Base-by-base conservation (phyloP, 2,329 filamentous ascomycete species). In the Verticillium isaacii region DNA sequence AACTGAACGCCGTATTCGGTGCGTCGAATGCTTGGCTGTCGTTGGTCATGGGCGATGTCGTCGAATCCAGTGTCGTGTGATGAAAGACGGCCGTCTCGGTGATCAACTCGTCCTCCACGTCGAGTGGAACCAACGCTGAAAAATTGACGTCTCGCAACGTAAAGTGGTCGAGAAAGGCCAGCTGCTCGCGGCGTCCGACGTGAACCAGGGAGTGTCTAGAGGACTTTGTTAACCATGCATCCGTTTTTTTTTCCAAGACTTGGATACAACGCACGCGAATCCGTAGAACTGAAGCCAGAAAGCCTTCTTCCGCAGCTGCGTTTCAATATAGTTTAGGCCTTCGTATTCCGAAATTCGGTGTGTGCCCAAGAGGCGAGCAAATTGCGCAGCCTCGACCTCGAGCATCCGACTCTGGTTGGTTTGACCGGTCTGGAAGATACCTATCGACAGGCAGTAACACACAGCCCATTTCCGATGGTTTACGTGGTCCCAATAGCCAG, bases 251-350 rank as follows among this genome's bases (percentile, higher is more conserved):
- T 45, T 5, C 7, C 14, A 45, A 9, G 39, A 17, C 15, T 29
- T 17, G 6, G 17, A 45, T 19, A 45, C 39, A 17, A 19, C 15
- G 39, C 15, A 70, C 68, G 65, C 64, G 32, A 69, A 74, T 0
- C 64, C 66, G 50, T 76, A 75, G 15, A 75, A 74, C 8, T 72
- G 67, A 14, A 75, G 61, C 71, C 73, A 76, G 50, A 75, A 76
- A 0, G 69, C 73, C 61, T 74, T 76, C 57, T 75, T 75, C 14
- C 74, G 65, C 3, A 75, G 63, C 41, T 76, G 74, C 0, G 67
- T 70, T 57, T 76, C 72, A 11, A 75, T 71, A 34, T 63, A 66
- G 36, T 73, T 72, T 1, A 73, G 63, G 1, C 70, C 71, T 15
- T 67, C 67, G 57, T 75, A 75, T 17, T 69, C 70, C 0, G 70